Evolutionary conservation across 2,329 filamentous ascomycete genomes (phyloP).

Genomic region (Fusarium sp.): DNA sequence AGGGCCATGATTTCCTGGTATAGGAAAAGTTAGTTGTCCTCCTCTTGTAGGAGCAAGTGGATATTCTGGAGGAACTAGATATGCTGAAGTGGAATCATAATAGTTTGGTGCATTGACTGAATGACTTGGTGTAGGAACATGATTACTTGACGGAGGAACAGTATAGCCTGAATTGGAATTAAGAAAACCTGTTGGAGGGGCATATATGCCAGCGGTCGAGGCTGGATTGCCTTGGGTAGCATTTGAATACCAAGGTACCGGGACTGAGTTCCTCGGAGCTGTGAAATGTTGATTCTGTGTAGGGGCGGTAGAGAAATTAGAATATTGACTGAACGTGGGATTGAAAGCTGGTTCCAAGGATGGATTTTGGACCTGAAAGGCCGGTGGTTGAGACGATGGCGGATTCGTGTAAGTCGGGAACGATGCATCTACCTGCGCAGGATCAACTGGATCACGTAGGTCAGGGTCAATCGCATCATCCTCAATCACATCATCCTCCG

Average conservation of each 20-base stretch:
- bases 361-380: background rate
- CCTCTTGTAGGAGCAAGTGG: background rate
- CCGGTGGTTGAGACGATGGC: background rate
- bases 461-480: background rate
- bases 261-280: background rate
- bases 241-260: background rate
- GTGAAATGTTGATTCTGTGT: background rate
- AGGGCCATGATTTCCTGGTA: background rate
- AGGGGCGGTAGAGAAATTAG: background rate
- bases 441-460: background rate
- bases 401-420: background rate
- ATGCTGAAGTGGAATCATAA: background rate
- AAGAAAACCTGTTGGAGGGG: background rate
- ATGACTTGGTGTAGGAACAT: background rate
- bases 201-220: background rate
- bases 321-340: background rate
- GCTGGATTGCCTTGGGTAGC: background rate
- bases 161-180: background rate
- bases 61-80: background rate
- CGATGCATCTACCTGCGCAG: background rate
- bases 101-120: background rate
- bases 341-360: background rate
- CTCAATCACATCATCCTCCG: background rate
- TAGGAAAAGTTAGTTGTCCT: background rate
- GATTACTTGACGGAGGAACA: background rate